Evolutionary conservation across 2,329 filamentous ascomycete species (phyloP), one percentile per base, ranked within the genome.

Genomic region (Ilyonectria mors-panacis): DNA sequence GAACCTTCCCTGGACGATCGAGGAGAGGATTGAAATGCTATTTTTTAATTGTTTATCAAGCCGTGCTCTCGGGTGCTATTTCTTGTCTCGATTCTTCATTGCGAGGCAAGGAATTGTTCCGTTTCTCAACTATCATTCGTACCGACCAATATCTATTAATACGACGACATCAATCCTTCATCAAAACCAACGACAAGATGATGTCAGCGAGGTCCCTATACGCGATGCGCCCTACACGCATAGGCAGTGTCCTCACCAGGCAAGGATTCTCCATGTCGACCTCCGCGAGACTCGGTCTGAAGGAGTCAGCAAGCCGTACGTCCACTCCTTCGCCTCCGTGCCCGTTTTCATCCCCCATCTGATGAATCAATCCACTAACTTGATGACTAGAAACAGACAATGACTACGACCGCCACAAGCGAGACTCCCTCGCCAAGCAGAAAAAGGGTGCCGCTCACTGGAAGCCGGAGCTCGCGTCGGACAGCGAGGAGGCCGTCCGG

Each of bases 401-500:
- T 15, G 81, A 85, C 70, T 81, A 82, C 74, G 87, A 91, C 67
- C 86, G 82, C 77, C 88, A 90, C 82, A 91, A 91, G 82, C 79
- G 86, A 62, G 88, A 91, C 75, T 84, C 85, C 26, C 81, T 92
- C 48, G 66, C 85, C 70, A 94, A 95, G 84, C 87, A 93, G 67
- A 89, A 91, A 79, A 81, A 87, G 44, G 93, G 93, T 67, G 86
- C 89, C 78, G 91, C 86, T 59, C 87, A 94, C 78, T 96, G 94
- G 93, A 92, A 93, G 82, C 86, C 91, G 23, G 90, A 92, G 78
- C 85, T 97, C 56, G 93, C 93, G 3, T 93, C 90, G 56, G 89
- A 94, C 81, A 93, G 91, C 80, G 94, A 97, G 84, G 92, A 93
- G 79, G 89, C 89, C 73, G 86, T 96, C 81, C 91, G 88, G 83